phyloP scores from a whole-genome alignment of 2,329 filamentous ascomycete species.

The Botrytis fragariae region DNA sequence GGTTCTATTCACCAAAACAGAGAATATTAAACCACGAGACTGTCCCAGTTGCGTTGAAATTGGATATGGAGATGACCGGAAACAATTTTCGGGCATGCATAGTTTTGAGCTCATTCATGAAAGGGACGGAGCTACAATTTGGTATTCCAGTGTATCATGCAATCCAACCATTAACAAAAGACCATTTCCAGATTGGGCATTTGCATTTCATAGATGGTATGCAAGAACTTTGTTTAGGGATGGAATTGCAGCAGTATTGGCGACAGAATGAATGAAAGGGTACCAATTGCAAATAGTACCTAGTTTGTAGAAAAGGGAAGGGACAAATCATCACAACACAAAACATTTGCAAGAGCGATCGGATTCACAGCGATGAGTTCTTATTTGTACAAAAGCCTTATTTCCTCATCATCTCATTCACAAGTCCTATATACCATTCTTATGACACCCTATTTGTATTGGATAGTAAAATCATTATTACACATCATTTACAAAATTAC shows the following conservation, averaged over 20 bases:
- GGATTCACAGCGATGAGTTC: not conserved
- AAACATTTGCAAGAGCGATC: not conserved
- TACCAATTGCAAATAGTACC: no score
- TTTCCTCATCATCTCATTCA: not conserved
- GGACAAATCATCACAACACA: not conserved
- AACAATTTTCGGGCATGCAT: conserved; percentile 26
- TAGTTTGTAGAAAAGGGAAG: not conserved
- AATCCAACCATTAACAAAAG: not conserved
- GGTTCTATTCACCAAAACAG: conserved; percentile 18
- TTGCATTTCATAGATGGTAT: conserved; percentile 10
- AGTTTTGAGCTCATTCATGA: conserved; percentile 19
- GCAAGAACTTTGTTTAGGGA: not conserved
- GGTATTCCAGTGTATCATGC: not conserved
- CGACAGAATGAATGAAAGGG: not conserved
- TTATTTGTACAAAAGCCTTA: not conserved
- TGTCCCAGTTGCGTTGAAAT: conserved; percentile 24
- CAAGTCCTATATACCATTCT: not conserved
- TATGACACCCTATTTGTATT: not conserved
- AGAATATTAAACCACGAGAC: not conserved
- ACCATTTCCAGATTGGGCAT: not conserved
- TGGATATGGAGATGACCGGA: conserved; percentile 25
- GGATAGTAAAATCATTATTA: not conserved
- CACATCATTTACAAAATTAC: not conserved
- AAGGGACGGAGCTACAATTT: not conserved
- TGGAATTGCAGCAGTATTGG: not conserved